Percentiles rank a stretch among this genome's conserved stretches.
Evolutionary conservation across 768 basidiomycete species (phyloP).

Genomic region (Pulveroboletus ravenelii): DNA sequence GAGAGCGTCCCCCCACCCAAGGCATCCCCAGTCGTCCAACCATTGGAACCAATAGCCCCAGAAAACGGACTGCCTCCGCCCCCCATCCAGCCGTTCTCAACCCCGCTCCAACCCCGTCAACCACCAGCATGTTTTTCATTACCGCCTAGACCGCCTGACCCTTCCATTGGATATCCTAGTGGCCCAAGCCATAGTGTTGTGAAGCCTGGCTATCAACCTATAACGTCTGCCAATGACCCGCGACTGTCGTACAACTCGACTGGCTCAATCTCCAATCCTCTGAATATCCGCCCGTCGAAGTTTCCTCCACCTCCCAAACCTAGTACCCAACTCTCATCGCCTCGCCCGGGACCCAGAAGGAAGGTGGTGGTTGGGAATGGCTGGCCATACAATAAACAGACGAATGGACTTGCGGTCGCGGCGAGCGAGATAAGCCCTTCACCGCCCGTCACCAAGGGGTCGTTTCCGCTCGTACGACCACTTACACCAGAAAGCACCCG

Average conservation of each 20-base stretch:
- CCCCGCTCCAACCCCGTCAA: constrained; percentile 10
- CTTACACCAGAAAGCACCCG: constrained; percentile 31
- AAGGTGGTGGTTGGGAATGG: constrained; percentile 42
- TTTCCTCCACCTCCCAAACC: constrained; percentile 11
- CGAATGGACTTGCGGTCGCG: constrained; percentile 22
- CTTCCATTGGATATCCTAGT: constrained; percentile 7
- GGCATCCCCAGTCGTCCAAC: constrained; percentile 8
- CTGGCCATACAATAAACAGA: constrained; percentile 38
- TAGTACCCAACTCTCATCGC: constrained; percentile 9
- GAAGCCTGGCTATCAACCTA: constrained; percentile 24
- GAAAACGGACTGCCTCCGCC: constrained; percentile 10
- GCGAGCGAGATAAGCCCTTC: constrained; percentile 10
- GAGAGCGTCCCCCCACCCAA: constrained; percentile 13
- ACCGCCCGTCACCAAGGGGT: constrained; percentile 10
- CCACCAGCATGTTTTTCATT: constrained; percentile 10
- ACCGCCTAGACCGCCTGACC: constrained; percentile 17
- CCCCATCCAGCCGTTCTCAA: constrained; percentile 8
- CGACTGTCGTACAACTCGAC: constrained; percentile 37
- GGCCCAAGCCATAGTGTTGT: constrained; percentile 12
- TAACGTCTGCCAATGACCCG: constrained; percentile 28
- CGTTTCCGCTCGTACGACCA: constrained; percentile 15
- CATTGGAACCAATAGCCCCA: constrained; percentile 8
- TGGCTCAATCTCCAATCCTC: constrained; percentile 47
- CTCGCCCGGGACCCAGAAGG: constrained; percentile 12
- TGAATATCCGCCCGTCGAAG: constrained; percentile 49